These are phyloP conservation scores for Coleophoma cylindrospora DNA, from an alignment of 2,329 filamentous ascomycete species.

Conservation along the genomic window DNA sequence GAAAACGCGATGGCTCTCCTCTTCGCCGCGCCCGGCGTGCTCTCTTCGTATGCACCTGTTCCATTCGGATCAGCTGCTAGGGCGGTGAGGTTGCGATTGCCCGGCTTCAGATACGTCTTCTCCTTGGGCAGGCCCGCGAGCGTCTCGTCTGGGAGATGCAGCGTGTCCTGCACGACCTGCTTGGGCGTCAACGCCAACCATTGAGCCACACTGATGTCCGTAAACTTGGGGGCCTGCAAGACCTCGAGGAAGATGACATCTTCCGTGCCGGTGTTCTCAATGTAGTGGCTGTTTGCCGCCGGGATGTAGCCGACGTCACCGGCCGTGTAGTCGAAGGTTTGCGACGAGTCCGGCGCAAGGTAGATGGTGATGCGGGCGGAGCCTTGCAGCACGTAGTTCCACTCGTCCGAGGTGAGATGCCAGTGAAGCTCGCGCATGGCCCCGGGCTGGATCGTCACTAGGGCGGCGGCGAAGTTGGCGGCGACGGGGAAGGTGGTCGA, in stretches of 20 bases:
- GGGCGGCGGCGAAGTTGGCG: constrained; percentile 46
- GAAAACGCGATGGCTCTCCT: background rate
- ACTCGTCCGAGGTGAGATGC: constrained; percentile 56
- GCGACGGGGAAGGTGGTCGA: constrained; percentile 52
- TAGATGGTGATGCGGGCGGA: constrained; percentile 52
- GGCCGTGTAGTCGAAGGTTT: constrained; percentile 50
- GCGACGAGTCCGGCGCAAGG: constrained; percentile 39
- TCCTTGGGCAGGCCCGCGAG: constrained; percentile 32
- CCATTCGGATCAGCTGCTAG: constrained; percentile 14
- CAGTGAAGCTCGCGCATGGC: constrained; percentile 62
- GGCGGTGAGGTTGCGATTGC: constrained; percentile 25
- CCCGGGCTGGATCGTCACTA: constrained; percentile 55
- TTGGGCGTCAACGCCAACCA: constrained; percentile 44
- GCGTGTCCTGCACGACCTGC: constrained; percentile 16
- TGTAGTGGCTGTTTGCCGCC: constrained; percentile 48
- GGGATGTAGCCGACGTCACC: constrained; percentile 57
- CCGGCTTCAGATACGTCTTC: constrained; percentile 37
- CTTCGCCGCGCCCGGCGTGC: background rate
- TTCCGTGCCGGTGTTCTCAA: constrained; percentile 55
- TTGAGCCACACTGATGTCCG: constrained; percentile 49
- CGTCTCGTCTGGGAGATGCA: constrained; percentile 30
- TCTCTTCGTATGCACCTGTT: constrained; percentile 11
- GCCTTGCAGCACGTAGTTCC: constrained; percentile 54
- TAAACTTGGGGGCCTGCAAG: constrained; percentile 36
- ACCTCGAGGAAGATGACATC: constrained; percentile 57